Evolutionary conservation across 108 stramenopile species (phyloP).

Genomic region (Stephanodiscus triporus): DNA sequence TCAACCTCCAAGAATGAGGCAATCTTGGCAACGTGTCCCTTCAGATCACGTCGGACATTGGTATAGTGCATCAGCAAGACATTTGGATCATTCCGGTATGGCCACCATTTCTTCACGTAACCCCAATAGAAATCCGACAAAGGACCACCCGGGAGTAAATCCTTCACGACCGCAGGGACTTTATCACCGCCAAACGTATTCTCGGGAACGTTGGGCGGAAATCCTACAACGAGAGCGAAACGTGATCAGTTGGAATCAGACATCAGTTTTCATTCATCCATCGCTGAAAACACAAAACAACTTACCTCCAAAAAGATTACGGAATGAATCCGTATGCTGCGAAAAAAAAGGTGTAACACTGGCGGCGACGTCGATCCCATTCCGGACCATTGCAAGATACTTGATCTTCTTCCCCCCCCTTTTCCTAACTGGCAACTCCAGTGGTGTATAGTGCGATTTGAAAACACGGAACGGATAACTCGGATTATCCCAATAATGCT

Average conservation of each 20-base stretch:
- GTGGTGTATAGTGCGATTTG: slow-evolving; percentile 49
- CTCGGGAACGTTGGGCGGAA: slow-evolving; percentile 33
- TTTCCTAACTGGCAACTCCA: slow-evolving; percentile 42
- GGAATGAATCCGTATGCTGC: slow-evolving; percentile 36
- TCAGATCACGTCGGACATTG: slow-evolving; percentile 43
- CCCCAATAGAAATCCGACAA: slow-evolving; percentile 29
- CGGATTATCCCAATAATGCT: slow-evolving; percentile 52
- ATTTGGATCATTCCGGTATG: slow-evolving; percentile 44
- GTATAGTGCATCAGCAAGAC: slow-evolving; percentile 53
- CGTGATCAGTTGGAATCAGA: not conserved
- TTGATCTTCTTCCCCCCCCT: slow-evolving; percentile 46
- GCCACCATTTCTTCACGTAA: slow-evolving; percentile 56
- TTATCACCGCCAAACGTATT: slow-evolving; percentile 14
- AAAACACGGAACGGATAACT: slow-evolving; percentile 57
- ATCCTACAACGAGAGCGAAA: slow-evolving; percentile 24
- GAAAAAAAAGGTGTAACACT: slow-evolving; percentile 42
- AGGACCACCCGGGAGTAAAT: slow-evolving; percentile 40
- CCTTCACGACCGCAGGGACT: slow-evolving; percentile 27
- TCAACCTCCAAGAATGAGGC: slow-evolving; percentile 47
- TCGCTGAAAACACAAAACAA: not conserved
- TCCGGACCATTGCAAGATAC: slow-evolving; percentile 50
- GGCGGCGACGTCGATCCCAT: slow-evolving; percentile 51
- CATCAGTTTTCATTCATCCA: not conserved
- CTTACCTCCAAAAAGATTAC: slow-evolving; percentile 49
- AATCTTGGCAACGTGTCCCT: slow-evolving; percentile 40